Conservation (phyloP, 2,329 filamentous ascomycete genomes). For the Xylaria sp. region DNA sequence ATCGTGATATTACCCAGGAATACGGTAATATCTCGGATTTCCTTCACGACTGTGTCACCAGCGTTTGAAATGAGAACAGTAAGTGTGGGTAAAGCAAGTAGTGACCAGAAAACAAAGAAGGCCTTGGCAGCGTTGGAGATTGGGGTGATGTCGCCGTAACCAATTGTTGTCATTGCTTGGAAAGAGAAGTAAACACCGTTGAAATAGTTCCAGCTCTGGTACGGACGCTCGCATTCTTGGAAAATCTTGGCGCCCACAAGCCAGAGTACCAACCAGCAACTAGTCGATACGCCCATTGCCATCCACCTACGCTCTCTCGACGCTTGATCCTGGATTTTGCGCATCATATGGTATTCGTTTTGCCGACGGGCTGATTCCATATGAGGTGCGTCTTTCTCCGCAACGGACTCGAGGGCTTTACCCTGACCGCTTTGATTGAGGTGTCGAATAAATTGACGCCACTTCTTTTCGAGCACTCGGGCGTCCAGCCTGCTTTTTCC, state of each 20-base stretch:
- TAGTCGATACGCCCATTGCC: slow-evolving; percentile 69
- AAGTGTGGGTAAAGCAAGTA: slow-evolving; percentile 85
- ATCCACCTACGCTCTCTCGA: slow-evolving; percentile 74
- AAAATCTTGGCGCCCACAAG: slow-evolving; percentile 81
- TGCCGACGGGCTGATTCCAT: slow-evolving; percentile 66
- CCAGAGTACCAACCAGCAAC: slow-evolving; percentile 78
- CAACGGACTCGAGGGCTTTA: slow-evolving; percentile 57
- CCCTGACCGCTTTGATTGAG: slow-evolving; percentile 54
- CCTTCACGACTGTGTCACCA: slow-evolving; percentile 79
- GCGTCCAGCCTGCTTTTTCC: slow-evolving; percentile 60
- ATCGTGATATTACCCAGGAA: slow-evolving; percentile 65
- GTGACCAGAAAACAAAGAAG: slow-evolving; percentile 93
- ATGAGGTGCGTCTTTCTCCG: slow-evolving; percentile 28
- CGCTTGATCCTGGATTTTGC: slow-evolving; percentile 73
- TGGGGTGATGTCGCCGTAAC: slow-evolving; percentile 82
- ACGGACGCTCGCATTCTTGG: slow-evolving; percentile 54
- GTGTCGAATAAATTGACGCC: slow-evolving; percentile 53
- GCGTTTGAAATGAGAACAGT: slow-evolving; percentile 86
- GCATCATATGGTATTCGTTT: slow-evolving; percentile 80
- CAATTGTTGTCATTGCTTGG: slow-evolving; percentile 81
- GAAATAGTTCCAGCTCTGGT: slow-evolving; percentile 75
- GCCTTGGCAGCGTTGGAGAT: slow-evolving; percentile 78
- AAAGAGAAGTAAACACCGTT: slow-evolving; percentile 86
- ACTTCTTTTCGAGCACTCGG: slow-evolving; percentile 65
- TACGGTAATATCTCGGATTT: slow-evolving; percentile 61